Percentiles rank a stretch among this genome's conserved stretches.
These are phyloP conservation scores for Oryza glaberrima DNA, from an alignment of 176 grass and related monocot genomes.

Conservation along the genomic window DNA sequence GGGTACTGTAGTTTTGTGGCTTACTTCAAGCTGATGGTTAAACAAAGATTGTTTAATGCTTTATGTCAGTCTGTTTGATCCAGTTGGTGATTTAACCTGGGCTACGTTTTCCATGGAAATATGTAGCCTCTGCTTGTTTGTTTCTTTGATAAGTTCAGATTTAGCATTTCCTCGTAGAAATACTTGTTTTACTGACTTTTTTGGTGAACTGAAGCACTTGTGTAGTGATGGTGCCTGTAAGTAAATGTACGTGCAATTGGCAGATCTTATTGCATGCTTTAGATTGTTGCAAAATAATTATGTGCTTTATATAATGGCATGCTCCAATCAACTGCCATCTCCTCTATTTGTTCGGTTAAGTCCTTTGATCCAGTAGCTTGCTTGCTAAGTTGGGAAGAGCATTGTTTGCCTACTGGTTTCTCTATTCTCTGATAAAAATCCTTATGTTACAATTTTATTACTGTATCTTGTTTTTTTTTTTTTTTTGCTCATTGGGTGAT, in stretches of 20 bases:
- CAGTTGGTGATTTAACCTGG: conserved; percentile 13
- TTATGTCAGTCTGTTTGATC: background rate
- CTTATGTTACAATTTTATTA: background rate
- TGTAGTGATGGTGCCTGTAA: background rate
- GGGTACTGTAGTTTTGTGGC: background rate
- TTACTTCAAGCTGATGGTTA: conserved; percentile 15
- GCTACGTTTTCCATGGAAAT: conserved; percentile 6
- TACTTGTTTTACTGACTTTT: background rate
- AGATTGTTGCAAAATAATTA: background rate
- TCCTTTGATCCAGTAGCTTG: background rate
- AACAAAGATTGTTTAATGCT: background rate
- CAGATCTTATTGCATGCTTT: conserved; percentile 1
- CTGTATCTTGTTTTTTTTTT: conserved; percentile 10
- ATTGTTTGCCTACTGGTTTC: background rate
- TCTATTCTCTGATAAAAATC: background rate
- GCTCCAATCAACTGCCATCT: conserved; percentile 5
- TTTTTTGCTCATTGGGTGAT: background rate
- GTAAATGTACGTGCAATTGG: background rate
- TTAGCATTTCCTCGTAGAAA: background rate
- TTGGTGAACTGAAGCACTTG: conserved; percentile 5
- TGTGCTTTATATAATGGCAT: background rate
- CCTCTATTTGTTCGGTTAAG: background rate
- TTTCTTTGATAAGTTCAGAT: conserved; percentile 18
- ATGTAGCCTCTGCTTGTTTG: background rate
- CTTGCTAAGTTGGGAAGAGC: background rate